phyloP scores from a whole-genome alignment of 1,139 yeast genomes.

The Lodderomyces margitis region DNA sequence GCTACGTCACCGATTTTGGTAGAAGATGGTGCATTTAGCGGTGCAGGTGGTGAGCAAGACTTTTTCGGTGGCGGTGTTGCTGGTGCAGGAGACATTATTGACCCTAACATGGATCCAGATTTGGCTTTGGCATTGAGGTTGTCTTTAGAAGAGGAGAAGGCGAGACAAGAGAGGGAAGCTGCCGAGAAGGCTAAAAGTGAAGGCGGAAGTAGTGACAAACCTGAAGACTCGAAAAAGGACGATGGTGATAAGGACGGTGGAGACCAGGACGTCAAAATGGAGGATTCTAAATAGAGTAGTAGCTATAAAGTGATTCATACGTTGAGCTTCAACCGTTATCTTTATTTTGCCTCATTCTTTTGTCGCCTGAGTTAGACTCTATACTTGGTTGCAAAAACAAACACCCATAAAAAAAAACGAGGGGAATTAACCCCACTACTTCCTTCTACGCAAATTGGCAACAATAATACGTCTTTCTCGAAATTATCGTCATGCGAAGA shows the following conservation, averaged over 20 bases:
- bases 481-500: neutral
- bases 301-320: neutral
- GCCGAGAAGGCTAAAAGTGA: slow-evolving; percentile 46
- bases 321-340: neutral
- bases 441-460: no score
- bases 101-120: slow-evolving; percentile 95
- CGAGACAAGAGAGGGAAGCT: slow-evolving; percentile 67
- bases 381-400: neutral
- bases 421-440: no score
- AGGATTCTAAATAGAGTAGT: slow-evolving; percentile 12
- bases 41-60: slow-evolving; percentile 9
- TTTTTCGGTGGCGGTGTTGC: slow-evolving; percentile 40
- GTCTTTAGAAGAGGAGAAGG: slow-evolving; percentile 79
- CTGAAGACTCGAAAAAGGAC: slow-evolving; percentile 37
- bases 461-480: no score
- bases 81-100: slow-evolving; percentile 60
- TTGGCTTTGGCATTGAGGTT: slow-evolving; percentile 89
- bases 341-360: neutral
- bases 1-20: slow-evolving; percentile 67
- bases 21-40: slow-evolving; percentile 45
- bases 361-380: neutral
- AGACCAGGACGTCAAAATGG: slow-evolving; percentile 19
- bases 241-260: slow-evolving; percentile 38
- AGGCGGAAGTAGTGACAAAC: slow-evolving; percentile 38
- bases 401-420: no score